Evolutionary conservation across 2,329 filamentous ascomycete genomes (phyloP), one percentile per base, ranked within the genome.

Genomic region (Lasiodiplodia theobromae): DNA sequence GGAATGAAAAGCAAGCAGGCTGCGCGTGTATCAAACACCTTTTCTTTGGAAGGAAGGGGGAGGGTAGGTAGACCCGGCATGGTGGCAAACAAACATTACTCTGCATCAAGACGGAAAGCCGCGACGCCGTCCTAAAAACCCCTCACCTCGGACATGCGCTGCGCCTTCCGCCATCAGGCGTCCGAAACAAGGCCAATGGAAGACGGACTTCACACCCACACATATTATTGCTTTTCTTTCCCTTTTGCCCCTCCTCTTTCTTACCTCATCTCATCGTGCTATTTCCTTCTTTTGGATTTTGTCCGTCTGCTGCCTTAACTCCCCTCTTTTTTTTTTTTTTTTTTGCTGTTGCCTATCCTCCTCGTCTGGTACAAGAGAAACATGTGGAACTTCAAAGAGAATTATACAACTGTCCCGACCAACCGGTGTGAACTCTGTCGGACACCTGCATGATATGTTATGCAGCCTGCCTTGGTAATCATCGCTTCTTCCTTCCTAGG

Each of bases 391-490:
- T 18, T 18, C 18, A 31, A 28, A 56, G 18, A 56, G 38, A 40
- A 57, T 40, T 34, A 40, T 40, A 23, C 54, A 57, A 40, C 38
- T 38, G 4, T n/a, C 54, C 10, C 11, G 21, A 34, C 54, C n/a
- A 37, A 37, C 28, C n/a, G 34, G 34, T 14, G 23, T n/a, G 37
- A 57, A 37, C 18, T 21, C 8, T 57, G 18, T 34, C 54, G 28
- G 54, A 34, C 18, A 23, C 28, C 54, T 38, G 54, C 54, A 57
- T 57, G 31, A 14, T 18, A 31, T 38, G 7, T 38, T n/a, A 40
- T 57, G 54, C 54, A 57, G 54, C 25, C 54, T 40, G 54, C 54
- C 54, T 38, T 23, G n/a, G n/a, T 23, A 34, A 38, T 38, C n/a
- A 38, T 23, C 21, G 31, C 34, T n/a, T 57, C 12, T 6, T 57